These are phyloP conservation scores for Diplotaxis tenuifolia DNA, from an alignment of 345 rosid genomes.

Conservation along the genomic window DNA sequence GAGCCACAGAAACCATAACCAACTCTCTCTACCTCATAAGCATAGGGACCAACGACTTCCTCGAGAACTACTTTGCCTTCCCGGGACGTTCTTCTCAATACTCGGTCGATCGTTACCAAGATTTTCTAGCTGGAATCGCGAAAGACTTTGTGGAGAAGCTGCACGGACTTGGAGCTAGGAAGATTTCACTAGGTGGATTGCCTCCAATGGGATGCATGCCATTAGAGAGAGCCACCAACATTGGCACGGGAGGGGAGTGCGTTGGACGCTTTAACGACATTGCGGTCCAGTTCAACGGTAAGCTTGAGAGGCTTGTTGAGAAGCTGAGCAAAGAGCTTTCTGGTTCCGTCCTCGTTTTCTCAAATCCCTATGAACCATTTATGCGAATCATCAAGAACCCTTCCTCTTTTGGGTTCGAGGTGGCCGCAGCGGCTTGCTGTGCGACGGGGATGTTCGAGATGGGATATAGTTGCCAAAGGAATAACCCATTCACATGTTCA, in stretches of 20 bases:
- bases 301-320: slow-evolving; percentile 33
- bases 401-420: slow-evolving; percentile 54
- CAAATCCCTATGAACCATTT: slow-evolving; percentile 45
- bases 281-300: slow-evolving; percentile 50
- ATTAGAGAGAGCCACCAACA: slow-evolving; percentile 54
- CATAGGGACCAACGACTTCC: slow-evolving; percentile 60
- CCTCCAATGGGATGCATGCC: slow-evolving; percentile 77
- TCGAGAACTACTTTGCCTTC: slow-evolving; percentile 53
- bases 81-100: slow-evolving; percentile 47
- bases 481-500: slow-evolving; percentile 46
- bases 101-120: slow-evolving; percentile 39
- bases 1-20: slow-evolving; percentile 35
- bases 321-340: slow-evolving; percentile 45
- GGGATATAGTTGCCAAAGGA: slow-evolving; percentile 61
- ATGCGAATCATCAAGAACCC: slow-evolving; percentile 43
- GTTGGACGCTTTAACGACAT: slow-evolving; percentile 45
- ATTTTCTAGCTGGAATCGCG: slow-evolving; percentile 44
- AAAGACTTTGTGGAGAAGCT: slow-evolving; percentile 42
- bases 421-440: slow-evolving; percentile 52
- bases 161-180: slow-evolving; percentile 51
- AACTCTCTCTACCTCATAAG: slow-evolving; percentile 52
- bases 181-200: slow-evolving; percentile 58
- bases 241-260: slow-evolving; percentile 40
- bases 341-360: slow-evolving; percentile 43
- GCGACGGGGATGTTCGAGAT: slow-evolving; percentile 79